Evolutionary conservation across 805 yeast genomes (phyloP), one percentile per base, ranked within the genome.

Genomic region (Kodamaea sagamina): DNA sequence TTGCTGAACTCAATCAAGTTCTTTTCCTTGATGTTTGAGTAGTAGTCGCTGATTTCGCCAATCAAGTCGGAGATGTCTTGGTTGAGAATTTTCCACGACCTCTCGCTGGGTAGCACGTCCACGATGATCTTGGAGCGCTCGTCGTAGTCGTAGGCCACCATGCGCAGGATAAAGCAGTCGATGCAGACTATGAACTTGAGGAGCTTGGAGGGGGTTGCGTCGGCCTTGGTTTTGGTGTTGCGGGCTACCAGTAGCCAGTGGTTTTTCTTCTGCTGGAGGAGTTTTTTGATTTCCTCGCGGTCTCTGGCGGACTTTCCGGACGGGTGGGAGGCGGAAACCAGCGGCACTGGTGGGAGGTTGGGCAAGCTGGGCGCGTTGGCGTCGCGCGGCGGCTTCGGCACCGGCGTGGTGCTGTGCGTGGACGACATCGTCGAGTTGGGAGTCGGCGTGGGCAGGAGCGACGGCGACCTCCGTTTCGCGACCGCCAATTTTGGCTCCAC

Each of bases 101-200:
- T 51, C 31, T 57, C 56, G 13, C 53, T 55, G 8, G 57, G 61
- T 6, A 49, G 44, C 8, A 51, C 49, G 21, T 53, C 52, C 18
- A 50, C 48, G 35, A 58, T 43, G 18, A 47, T 43, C 24, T 63
- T 63, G 26, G 61, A 61, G 8, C 66, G 48, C 36, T 69, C 74
- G 39, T 66, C 72, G 43, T 58, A 66, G 46, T 65, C 68, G 45
- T 67, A 65, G 3, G 62, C 68, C 3, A 67, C 54, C 41, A 66
- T 57, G 42, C 65, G 63, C 37, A 67, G 59, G 32, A 72, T 47
- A 12, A 72, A 42, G 6, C 74, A 57, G 49, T 72, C 78, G 43
- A 71, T 48, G 8, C 61, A 58, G 4, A 58, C 48, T 4, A 69
- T 59, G 3, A 62, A 57, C 1, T 73, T 67, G n/a, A 51, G 50